phyloP scores from a whole-genome alignment of 2,329 filamentous ascomycete species.

The Scedosporium boydii region DNA sequence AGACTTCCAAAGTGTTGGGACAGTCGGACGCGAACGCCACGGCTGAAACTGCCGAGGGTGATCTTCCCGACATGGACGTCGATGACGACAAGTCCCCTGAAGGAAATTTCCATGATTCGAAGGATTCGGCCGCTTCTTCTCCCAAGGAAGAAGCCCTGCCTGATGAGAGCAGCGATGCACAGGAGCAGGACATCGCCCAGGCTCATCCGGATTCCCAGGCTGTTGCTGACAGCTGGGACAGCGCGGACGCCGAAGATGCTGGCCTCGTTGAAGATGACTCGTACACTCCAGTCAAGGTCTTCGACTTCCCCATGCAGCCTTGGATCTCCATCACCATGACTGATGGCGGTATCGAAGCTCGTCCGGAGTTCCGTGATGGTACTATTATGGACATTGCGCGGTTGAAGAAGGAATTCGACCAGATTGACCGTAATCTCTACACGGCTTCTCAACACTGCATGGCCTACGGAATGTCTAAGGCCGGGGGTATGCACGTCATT shows the following conservation, averaged over 20 bases:
- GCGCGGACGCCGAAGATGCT: slow-evolving; percentile 63
- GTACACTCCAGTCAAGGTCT: slow-evolving; percentile 62
- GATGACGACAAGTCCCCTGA: slow-evolving; percentile 2
- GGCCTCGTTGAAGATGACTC: slow-evolving; percentile 58
- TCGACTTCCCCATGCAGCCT: slow-evolving; percentile 93
- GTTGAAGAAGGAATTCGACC: slow-evolving; percentile 95
- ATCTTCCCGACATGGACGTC: not conserved
- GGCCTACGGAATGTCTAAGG: slow-evolving; percentile 87
- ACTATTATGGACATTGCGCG: slow-evolving; percentile 86
- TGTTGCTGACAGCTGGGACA: slow-evolving; percentile 86
- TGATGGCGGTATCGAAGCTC: slow-evolving; percentile 42
- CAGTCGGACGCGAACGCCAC: not conserved
- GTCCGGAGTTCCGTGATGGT: slow-evolving; percentile 63
- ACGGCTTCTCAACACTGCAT: slow-evolving; percentile 87
- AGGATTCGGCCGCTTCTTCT: slow-evolving; percentile 4
- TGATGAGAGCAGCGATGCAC: slow-evolving; percentile 2
- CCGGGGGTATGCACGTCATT: slow-evolving; percentile 86
- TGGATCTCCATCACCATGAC: slow-evolving; percentile 83
- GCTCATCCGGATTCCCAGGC: slow-evolving; percentile 4
- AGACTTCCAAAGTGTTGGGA: slow-evolving; percentile 3
- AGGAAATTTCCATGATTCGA: slow-evolving; percentile 5
- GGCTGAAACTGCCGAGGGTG: slow-evolving; percentile 2
- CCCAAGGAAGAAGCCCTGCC: slow-evolving; percentile 4
- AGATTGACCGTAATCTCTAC: slow-evolving; percentile 88
- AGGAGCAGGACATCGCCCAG: not conserved